Evolutionary conservation across 345 rosid species (phyloP).

Genomic region (Brassica carinata): DNA sequence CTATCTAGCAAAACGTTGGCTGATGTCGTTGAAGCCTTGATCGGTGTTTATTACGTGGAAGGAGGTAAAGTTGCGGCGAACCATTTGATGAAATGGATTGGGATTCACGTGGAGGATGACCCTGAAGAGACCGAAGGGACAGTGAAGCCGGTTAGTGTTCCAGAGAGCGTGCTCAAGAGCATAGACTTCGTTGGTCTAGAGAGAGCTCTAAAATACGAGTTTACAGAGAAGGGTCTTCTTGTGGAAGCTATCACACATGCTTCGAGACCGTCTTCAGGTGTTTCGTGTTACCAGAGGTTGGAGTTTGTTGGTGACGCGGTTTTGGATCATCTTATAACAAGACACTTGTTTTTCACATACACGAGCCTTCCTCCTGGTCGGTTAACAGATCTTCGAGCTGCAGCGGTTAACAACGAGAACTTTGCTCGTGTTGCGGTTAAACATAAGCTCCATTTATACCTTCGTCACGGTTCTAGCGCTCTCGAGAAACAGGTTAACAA

Average conservation of each 20-base stretch:
- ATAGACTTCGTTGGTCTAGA: constrained; percentile 75
- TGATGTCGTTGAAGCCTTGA: constrained; percentile 96
- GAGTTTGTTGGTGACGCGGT: constrained; percentile 99
- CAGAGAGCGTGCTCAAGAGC: constrained; percentile 77
- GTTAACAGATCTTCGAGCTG: constrained; percentile 96
- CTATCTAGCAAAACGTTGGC: constrained; percentile 97
- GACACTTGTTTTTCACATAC: constrained; percentile 87
- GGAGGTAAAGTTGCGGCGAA: constrained; percentile 84
- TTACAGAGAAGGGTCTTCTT: constrained; percentile 61
- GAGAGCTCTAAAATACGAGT: constrained; percentile 66
- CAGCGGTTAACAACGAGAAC: constrained; percentile 98
- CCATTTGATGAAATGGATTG: constrained; percentile 96
- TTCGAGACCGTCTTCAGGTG: constrained; percentile 92
- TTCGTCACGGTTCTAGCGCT: constrained; percentile 95
- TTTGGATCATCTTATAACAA: constrained; percentile 91
- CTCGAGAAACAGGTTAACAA: constrained; percentile 85
- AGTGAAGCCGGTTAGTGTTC: constrained; percentile 51
- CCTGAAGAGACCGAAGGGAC: constrained; percentile 53
- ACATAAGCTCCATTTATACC: constrained; percentile 87
- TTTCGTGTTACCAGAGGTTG: constrained; percentile 90
- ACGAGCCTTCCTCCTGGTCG: constrained; percentile 95
- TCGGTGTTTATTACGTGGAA: constrained; percentile 97
- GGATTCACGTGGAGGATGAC: constrained; percentile 82
- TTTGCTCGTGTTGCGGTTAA: constrained; percentile 98
- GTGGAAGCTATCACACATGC: constrained; percentile 97